Conservation (phyloP, 2,329 filamentous ascomycete species). For the Colletotrichum orbiculare region DNA sequence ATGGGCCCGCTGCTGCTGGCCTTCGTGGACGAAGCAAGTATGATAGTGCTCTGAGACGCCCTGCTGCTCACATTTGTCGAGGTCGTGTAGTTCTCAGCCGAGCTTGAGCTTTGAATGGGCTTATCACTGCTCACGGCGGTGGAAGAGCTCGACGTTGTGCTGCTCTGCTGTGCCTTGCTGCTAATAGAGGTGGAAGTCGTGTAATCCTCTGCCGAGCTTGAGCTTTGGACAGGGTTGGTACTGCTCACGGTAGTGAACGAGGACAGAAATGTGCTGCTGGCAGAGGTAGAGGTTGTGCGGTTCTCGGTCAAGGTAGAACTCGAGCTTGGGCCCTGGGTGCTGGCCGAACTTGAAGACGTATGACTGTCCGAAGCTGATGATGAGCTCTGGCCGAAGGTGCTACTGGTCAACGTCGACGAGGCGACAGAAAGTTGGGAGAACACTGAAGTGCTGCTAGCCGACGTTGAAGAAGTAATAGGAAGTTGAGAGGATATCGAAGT, state of each 20-base stretch:
- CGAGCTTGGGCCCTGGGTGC: neutral
- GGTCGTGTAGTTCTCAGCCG: neutral
- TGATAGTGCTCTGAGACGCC: too few relatives aligned
- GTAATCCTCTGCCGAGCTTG: constrained; percentile 6
- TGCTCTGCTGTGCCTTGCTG: neutral
- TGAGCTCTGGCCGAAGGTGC: too few relatives aligned
- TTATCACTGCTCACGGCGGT: constrained; percentile 2
- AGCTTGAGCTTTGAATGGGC: neutral
- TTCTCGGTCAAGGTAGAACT: constrained; percentile 2
- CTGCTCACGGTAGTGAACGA: constrained; percentile 10
- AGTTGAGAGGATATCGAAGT: too few relatives aligned
- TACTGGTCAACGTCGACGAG: too few relatives aligned
- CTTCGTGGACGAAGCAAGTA: neutral
- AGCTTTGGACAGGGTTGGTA: constrained; percentile 1
- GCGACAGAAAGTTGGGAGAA: too few relatives aligned
- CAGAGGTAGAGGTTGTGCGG: neutral
- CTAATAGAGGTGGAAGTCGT: neutral
- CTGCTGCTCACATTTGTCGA: constrained; percentile 6
- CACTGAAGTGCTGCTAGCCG: too few relatives aligned
- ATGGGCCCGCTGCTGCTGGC: constrained; percentile 12
- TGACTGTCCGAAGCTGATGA: too few relatives aligned
- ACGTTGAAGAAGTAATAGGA: too few relatives aligned
- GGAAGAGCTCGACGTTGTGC: neutral
- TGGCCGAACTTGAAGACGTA: neutral
- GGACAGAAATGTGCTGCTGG: constrained; percentile 20